Percentiles rank a stretch among this genome's conserved stretches.
phyloP scores from a whole-genome alignment of 202 grass and related monocot species.

The Zizania palustris region DNA sequence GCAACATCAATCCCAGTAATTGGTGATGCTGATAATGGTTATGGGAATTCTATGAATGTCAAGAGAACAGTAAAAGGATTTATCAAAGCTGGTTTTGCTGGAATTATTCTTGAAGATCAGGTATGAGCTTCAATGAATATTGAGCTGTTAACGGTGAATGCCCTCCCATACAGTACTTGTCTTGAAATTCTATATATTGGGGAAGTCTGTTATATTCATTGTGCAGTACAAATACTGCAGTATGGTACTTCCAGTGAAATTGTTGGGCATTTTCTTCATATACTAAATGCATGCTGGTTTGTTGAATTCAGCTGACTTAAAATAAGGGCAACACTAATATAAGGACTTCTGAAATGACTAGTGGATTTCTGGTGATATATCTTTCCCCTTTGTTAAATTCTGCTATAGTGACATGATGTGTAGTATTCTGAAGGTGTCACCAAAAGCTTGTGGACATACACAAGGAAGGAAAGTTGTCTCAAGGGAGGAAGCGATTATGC shows the following conservation, averaged over 20 bases:
- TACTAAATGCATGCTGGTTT: neutral
- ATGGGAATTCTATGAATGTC: constrained; percentile 89
- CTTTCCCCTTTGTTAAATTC: constrained; percentile 12
- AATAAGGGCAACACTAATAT: neutral
- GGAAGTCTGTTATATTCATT: neutral
- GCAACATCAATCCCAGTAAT: constrained; percentile 79
- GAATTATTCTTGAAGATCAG: constrained; percentile 98
- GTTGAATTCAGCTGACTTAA: neutral
- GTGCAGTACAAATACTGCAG: neutral
- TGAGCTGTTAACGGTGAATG: neutral
- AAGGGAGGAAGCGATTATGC: constrained; percentile 82
- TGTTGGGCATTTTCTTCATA: neutral
- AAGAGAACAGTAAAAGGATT: constrained; percentile 95
- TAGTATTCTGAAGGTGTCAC: constrained; percentile 73
- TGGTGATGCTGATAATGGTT: constrained; percentile 93
- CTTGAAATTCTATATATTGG: neutral
- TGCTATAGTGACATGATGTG: constrained; percentile 43
- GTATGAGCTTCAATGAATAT: constrained; percentile 39
- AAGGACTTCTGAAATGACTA: constrained; percentile 1
- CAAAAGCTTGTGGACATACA: constrained; percentile 97
- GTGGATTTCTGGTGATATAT: neutral
- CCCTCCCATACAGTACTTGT: neutral
- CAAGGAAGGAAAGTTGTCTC: constrained; percentile 87
- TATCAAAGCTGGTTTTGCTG: constrained; percentile 93
- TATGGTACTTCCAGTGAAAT: neutral